phyloP scores from a whole-genome alignment of 768 basidiomycete species.

The Daedaleopsis sinensis region DNA sequence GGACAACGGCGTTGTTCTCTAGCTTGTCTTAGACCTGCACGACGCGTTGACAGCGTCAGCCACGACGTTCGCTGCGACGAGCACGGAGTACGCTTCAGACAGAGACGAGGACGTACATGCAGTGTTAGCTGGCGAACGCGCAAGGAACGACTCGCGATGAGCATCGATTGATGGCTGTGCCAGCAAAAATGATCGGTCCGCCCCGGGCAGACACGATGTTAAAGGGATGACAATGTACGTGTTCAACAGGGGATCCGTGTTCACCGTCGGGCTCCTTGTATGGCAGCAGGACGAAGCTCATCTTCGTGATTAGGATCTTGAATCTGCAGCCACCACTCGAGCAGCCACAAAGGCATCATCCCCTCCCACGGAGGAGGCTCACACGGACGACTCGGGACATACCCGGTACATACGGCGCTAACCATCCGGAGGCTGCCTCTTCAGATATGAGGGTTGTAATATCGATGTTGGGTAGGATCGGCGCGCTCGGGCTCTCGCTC shows the following conservation, averaged over 20 bases:
- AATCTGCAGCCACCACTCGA: conserved; percentile 81
- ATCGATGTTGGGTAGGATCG: conserved; percentile 57
- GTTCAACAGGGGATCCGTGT: conserved; percentile 79
- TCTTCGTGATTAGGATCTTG: conserved; percentile 60
- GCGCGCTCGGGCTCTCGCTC: conserved; percentile 69
- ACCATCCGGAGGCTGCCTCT: conserved; percentile 76
- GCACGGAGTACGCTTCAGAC: no score
- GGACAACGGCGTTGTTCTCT: conserved; percentile 51
- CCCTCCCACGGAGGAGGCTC: conserved; percentile 67
- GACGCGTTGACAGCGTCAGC: no score
- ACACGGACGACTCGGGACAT: conserved; percentile 56
- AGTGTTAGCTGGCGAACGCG: conserved; percentile 81
- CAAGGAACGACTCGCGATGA: conserved; percentile 86
- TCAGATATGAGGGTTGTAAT: conserved; percentile 80
- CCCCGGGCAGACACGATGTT: background rate
- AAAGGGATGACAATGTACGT: conserved; percentile 55
- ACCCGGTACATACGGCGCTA: conserved; percentile 76
- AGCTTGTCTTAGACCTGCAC: conserved; percentile 83
- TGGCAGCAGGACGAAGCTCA: conserved; percentile 89
- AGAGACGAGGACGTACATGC: conserved; percentile 69
- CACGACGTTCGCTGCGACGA: no score
- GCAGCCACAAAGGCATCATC: conserved; percentile 83
- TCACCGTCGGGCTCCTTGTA: conserved; percentile 63
- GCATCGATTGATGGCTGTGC: conserved; percentile 70
- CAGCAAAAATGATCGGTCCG: background rate